These are phyloP conservation scores for Suillus paluster DNA, from an alignment of 768 basidiomycete species.

Conservation along the genomic window DNA sequence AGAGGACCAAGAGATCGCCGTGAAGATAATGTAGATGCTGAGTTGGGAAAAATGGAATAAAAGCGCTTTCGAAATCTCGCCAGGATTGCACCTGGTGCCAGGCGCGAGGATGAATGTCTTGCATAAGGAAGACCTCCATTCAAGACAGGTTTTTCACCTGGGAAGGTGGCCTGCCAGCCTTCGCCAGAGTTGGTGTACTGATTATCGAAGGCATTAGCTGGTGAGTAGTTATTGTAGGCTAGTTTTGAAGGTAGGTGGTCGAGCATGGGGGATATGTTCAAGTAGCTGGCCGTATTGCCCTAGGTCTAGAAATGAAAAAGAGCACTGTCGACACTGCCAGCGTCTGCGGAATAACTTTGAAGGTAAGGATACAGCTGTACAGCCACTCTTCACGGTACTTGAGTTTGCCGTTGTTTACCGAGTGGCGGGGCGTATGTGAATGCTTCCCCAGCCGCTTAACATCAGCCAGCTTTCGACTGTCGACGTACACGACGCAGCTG, in stretches of 20 bases:
- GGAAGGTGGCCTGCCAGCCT: slow-evolving; percentile 29
- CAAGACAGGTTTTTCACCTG: slow-evolving; percentile 16
- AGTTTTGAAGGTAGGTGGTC: slow-evolving; percentile 12
- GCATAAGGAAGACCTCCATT: slow-evolving; percentile 9
- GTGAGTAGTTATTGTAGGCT: slow-evolving; percentile 17
- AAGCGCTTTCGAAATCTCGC: slow-evolving; percentile 23
- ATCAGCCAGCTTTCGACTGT: too few relatives aligned
- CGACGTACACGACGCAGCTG: too few relatives aligned
- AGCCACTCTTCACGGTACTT: not conserved
- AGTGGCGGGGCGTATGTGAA: too few relatives aligned
- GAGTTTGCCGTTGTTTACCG: slow-evolving; percentile 5
- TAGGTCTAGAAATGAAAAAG: not conserved
- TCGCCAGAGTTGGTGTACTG: slow-evolving; percentile 17
- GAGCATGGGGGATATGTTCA: slow-evolving; percentile 19
- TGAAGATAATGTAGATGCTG: slow-evolving; percentile 27
- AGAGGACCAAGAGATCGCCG: slow-evolving; percentile 28
- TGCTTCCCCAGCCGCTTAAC: too few relatives aligned
- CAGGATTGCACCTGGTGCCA: slow-evolving; percentile 16
- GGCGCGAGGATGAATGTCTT: slow-evolving; percentile 10
- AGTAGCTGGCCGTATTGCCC: not conserved
- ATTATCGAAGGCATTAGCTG: slow-evolving; percentile 23
- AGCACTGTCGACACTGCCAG: not conserved
- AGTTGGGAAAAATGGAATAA: slow-evolving; percentile 16
- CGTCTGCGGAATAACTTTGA: not conserved
- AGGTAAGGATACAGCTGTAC: not conserved